Conservation (phyloP, 1,284 basidiomycete genomes). For the Rhodotorula sp. region DNA sequence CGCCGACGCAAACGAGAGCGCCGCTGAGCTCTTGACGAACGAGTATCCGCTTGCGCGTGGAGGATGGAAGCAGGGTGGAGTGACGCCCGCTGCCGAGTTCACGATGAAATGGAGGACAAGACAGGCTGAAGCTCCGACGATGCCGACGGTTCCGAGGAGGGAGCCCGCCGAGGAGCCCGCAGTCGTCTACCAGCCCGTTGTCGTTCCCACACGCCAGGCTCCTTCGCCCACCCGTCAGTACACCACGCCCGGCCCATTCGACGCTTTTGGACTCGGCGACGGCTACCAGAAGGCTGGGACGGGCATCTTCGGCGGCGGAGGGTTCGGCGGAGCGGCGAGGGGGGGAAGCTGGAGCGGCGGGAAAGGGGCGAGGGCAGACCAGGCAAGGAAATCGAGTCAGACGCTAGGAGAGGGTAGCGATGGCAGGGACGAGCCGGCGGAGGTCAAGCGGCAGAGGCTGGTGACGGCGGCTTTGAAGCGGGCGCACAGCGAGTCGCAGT, state of each 20-base stretch:
- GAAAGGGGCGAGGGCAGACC: neutral
- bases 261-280: neutral
- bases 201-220: too few relatives aligned
- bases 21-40: neutral
- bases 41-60: neutral
- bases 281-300: neutral
- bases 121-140: constrained; percentile 22
- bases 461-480: neutral
- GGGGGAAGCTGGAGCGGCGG: constrained; percentile 1
- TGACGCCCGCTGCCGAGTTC: neutral
- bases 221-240: too few relatives aligned
- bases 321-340: neutral
- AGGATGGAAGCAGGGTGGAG: neutral
- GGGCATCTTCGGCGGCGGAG: constrained; percentile 6
- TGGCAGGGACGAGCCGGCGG: constrained; percentile 2
- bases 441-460: neutral
- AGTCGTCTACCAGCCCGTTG: too few relatives aligned
- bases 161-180: neutral
- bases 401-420: neutral
- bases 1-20: too few relatives aligned
- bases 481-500: neutral
- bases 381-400: too few relatives aligned
- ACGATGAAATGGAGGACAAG: neutral
- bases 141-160: neutral
- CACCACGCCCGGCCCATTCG: too few relatives aligned